A percentile compares a stretch with the other conserved stretches of the same genome.
These are phyloP conservation scores for Marsdenia floribunda DNA, from an alignment of 257 asterid species.

Conservation along the genomic window DNA sequence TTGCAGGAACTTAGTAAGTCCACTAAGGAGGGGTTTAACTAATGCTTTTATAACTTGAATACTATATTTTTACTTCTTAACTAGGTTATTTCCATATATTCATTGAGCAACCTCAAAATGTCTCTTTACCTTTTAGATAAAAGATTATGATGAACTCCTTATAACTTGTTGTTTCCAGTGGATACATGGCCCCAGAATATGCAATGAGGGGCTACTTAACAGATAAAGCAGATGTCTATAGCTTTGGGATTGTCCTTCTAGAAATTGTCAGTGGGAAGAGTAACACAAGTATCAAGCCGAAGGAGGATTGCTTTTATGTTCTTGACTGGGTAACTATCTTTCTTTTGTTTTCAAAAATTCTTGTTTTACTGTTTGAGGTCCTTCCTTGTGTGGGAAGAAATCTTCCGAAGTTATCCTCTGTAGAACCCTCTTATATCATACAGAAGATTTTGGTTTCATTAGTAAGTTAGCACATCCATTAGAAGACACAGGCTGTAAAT, in stretches of 20 bases:
- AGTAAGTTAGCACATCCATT: neutral
- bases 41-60: neutral
- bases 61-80: neutral
- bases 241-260: conserved; percentile 37
- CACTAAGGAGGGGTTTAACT: neutral
- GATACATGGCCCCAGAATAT: conserved; percentile 44
- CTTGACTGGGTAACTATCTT: conserved; percentile 26
- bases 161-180: conserved; percentile 10
- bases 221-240: conserved; percentile 36
- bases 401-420: neutral
- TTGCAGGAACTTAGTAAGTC: conserved; percentile 39
- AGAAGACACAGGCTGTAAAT: neutral
- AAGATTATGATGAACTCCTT: neutral
- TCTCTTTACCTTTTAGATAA: neutral
- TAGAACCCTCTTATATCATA: neutral
- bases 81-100: no score
- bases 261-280: conserved; percentile 34
- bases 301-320: conserved; percentile 19
- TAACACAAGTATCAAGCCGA: conserved; percentile 18
- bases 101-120: neutral
- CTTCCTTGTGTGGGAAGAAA: neutral
- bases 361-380: neutral
- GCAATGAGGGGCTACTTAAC: conserved; percentile 40
- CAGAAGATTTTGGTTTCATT: neutral
- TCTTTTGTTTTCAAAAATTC: neutral